Evolutionary conservation across 176 grass and related monocot genomes (phyloP).

Genomic region (Tillandsia fasciculata): DNA sequence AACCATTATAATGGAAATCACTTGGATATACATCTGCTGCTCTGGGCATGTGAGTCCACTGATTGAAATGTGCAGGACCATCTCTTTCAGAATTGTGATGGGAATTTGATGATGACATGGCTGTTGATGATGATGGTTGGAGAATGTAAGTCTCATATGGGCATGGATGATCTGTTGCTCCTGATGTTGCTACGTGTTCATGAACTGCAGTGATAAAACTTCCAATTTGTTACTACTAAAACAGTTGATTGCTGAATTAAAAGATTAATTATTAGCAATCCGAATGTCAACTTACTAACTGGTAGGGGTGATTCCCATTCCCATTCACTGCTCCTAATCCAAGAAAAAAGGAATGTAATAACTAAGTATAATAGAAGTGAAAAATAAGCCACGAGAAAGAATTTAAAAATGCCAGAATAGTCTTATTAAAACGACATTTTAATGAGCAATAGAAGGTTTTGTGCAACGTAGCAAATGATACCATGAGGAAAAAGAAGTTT

Average conservation of each 20-base stretch:
- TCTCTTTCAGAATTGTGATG: conserved; percentile 45
- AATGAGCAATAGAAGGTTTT: background rate
- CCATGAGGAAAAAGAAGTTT: background rate
- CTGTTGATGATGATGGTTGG: conserved; percentile 18
- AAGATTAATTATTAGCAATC: background rate
- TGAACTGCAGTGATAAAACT: conserved; percentile 37
- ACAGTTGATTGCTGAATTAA: background rate
- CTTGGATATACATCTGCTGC: conserved; percentile 41
- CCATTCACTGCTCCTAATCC: conserved; percentile 13
- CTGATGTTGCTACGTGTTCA: conserved; percentile 40
- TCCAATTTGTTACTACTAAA: background rate
- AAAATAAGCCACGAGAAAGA: background rate
- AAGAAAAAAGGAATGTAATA: too few relatives aligned
- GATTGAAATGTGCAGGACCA: conserved; percentile 44
- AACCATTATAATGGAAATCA: conserved; percentile 61
- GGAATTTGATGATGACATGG: conserved; percentile 20
- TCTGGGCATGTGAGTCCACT: conserved; percentile 45
- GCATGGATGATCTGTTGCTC: conserved; percentile 40
- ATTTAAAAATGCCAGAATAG: background rate
- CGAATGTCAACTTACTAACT: conserved; percentile 51
- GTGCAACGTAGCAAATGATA: background rate
- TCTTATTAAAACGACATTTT: background rate
- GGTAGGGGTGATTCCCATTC: conserved; percentile 67
- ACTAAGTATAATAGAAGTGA: background rate
- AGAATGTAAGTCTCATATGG: conserved; percentile 58